phyloP scores from a whole-genome alignment of 345 rosid species.

The Salix caprea region DNA sequence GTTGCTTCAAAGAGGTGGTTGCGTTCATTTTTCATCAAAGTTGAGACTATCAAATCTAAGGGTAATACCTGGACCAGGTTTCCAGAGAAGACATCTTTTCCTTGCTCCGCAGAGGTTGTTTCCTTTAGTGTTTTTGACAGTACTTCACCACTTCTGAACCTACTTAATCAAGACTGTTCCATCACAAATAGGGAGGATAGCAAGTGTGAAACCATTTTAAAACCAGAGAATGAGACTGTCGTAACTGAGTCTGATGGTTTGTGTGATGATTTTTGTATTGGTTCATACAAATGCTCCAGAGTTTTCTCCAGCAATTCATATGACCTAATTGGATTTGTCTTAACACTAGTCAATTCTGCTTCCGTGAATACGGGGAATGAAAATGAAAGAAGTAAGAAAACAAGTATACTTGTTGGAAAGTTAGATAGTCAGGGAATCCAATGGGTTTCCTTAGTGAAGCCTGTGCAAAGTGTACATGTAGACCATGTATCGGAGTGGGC shows the following conservation, averaged over 20 bases:
- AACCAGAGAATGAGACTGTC: slow-evolving; percentile 28
- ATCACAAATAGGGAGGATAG: slow-evolving; percentile 21
- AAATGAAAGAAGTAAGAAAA: slow-evolving; percentile 29
- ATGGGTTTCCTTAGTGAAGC: slow-evolving; percentile 76
- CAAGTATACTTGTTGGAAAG: slow-evolving; percentile 53
- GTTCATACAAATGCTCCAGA: slow-evolving; percentile 56
- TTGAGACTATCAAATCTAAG: slow-evolving; percentile 53
- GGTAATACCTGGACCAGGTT: slow-evolving; percentile 61
- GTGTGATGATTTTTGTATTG: slow-evolving; percentile 25
- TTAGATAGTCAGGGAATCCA: slow-evolving; percentile 61
- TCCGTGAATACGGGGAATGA: slow-evolving; percentile 32
- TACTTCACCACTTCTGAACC: slow-evolving; percentile 38
- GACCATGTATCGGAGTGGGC: slow-evolving; percentile 53
- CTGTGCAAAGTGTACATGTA: slow-evolving; percentile 35
- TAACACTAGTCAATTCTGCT: slow-evolving; percentile 39
- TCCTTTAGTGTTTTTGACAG: slow-evolving; percentile 63
- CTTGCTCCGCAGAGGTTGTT: slow-evolving; percentile 71
- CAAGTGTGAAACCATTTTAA: slow-evolving; percentile 20
- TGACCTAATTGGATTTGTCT: slow-evolving; percentile 69
- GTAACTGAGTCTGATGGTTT: slow-evolving; percentile 27
- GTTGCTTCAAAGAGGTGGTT: slow-evolving; percentile 67
- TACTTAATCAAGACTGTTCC: slow-evolving; percentile 33
- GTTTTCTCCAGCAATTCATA: slow-evolving; percentile 77
- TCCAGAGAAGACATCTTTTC: slow-evolving; percentile 63
- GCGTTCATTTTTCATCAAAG: slow-evolving; percentile 60